Base-by-base conservation (phyloP, 768 basidiomycete genomes). In the Kwoniella sp. region DNA sequence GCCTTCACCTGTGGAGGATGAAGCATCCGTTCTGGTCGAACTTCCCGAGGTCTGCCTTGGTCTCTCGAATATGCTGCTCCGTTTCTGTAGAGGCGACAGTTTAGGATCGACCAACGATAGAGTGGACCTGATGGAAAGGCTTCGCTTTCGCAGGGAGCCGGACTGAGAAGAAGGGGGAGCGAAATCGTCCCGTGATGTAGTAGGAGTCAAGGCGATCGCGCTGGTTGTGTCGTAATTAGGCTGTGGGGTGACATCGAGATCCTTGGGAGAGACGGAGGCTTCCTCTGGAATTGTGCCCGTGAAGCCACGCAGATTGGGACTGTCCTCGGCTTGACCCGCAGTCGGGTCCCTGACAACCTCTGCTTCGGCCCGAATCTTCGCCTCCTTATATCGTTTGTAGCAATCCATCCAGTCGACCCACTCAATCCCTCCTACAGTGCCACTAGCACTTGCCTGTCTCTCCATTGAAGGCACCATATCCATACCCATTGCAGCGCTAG, bases 321-420 rank as follows among this genome's bases (percentile, higher is more conserved):
- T 57, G n/a, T 56, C 51, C 1, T 48, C 68, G 2, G 45, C 13
- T 11, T 41, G 55, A 9, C 34, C 22, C 4, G 38, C 1, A 25
- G 31, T 30, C 38, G 28, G n/a, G 9, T 57, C 22, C 41, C 31
- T 54, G 2, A 57, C 60, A 38, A 23, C 53, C 28, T 60, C 63
- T 2, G 67, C 56, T 57, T 82, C 83, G 0, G 81, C 77, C 22
- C 77, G 56, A 23, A 83, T 77, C 67, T 82, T 82, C 34, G 79
- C 82, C 55, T 82, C 81, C 67, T 83, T 82, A 75, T 78, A 76
- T 66, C 75, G 70, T 54, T 82, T 77, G 71, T 83, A 83, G 70
- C 82, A 81, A 69, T 83, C 83, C 60, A 82, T 68, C 82, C 82
- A 83, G 59, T 83, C 82, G 28, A 83, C 81, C 83, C 83, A 83